Evolutionary conservation across 2,329 filamentous ascomycete species (phyloP), one percentile per base, ranked within the genome.

Genomic region (Trichoderma sp.): DNA sequence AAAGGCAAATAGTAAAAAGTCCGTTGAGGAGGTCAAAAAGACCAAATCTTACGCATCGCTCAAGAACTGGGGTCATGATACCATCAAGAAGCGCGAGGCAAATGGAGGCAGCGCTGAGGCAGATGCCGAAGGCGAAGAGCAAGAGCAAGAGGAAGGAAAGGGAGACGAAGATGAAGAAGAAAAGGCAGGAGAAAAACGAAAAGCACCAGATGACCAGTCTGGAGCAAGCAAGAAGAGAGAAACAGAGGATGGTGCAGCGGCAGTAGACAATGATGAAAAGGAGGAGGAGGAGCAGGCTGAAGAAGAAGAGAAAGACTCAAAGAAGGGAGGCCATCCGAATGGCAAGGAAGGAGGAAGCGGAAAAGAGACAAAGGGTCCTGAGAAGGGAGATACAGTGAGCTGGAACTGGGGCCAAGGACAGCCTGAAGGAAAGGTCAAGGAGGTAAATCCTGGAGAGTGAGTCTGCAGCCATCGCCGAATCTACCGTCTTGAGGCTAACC

Each of bases 11-110:
- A 79, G 82, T 68, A 81, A 89, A 71, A 86, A 87, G 61, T 76
- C 82, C 0, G 70, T 75, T 0, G 79, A 80, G 14, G 80, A 83
- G n/a, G 75, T 82, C 8, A 82, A 83, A 59, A 79, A 83, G 76
- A 84, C 82, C 39, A 84, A 84, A 71, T 84, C 81, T 0, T 89
- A 89, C 59, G 86, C 84, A 32, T 87, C 84, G 5, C 77, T 90
- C 72, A 89, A 89, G 81, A 90, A 89, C 69, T 89, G 87, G 87
- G 84, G 85, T 0, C 85, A 87, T 71, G 85, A 87, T 75, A 76
- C 82, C 24, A 76, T 85, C 69, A 86, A 86, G 73, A 78, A 78
- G 2, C 70, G 74, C 1, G 71, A 71, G 1, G 71, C 72, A 16
- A 64, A 70, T 1, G 67, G 56, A 0, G 69, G 71, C 1, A 67